Conservation (phyloP, 2,329 filamentous ascomycete species). For the Aspergillus amoenus region DNA sequence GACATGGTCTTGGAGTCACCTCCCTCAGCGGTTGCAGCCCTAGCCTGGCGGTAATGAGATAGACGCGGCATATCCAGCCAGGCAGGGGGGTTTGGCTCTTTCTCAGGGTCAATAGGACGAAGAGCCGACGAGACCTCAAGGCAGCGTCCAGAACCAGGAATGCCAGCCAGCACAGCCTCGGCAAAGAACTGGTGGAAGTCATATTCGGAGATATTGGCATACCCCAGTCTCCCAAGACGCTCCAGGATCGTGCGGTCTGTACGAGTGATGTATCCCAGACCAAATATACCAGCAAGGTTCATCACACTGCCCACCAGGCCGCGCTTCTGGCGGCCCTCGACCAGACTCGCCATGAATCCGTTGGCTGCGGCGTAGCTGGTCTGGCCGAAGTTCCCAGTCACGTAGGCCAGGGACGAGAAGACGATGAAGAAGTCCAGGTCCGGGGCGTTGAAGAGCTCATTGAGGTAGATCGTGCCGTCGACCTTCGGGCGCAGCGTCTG, state of each 20-base stretch:
- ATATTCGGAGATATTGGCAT: not conserved
- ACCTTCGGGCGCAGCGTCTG: conserved; percentile 8
- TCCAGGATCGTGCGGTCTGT: not conserved
- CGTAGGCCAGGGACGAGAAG: not conserved
- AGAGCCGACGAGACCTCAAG: conserved; percentile 1
- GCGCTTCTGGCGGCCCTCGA: not conserved
- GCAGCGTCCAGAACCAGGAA: not conserved
- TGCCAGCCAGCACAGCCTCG: conserved; percentile 9
- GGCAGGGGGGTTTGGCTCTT: not conserved
- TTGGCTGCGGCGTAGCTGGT: conserved; percentile 8
- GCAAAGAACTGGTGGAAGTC: conserved; percentile 12
- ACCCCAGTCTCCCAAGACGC: not conserved
- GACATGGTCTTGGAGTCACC: not conserved
- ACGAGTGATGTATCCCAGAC: conserved; percentile 6
- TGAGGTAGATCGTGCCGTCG: not conserved
- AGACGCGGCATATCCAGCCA: not conserved
- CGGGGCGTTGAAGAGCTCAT: conserved; percentile 4
- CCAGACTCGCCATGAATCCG: conserved; percentile 3
- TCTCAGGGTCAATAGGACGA: not conserved
- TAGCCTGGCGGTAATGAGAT: conserved; percentile 5
- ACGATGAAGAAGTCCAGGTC: conserved; percentile 17
- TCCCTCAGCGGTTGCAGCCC: not conserved
- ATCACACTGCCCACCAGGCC: conserved; percentile 5
- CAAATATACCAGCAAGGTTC: conserved; percentile 4
- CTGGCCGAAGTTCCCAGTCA: conserved; percentile 12